Base-by-base conservation (phyloP, 805 yeast genomes). In the Yarrowia divulgata region DNA sequence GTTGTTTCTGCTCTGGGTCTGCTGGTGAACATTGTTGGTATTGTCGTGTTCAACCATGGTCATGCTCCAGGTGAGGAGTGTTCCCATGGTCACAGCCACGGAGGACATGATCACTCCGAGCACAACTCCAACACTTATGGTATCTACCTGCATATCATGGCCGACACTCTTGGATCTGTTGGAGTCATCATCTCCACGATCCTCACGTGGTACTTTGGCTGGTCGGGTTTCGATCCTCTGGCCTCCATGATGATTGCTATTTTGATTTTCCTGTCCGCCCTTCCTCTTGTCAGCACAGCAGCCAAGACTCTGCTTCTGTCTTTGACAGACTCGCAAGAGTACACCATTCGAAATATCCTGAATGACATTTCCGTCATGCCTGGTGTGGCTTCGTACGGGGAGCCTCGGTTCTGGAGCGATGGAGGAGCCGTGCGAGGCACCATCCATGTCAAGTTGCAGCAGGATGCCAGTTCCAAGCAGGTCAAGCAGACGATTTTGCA, bases 161-260 rank as follows among this genome's bases (percentile, higher is more conserved):
- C 99, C 0, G 99, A 95, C 75, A 93, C 98, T 0, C 81, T 95
- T 49, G 99, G 99, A 0, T 94, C 98, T 0, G 97, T 93, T 0
- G 98, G 98, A 8, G 99, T 96, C 18, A 93, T 95, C n/a, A 78
- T 92, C 0, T 93, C 98, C 0, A 94, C 99, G 0, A 68, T 92
- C 6, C 79, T 95, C 48, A 90, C 94, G 9, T 86, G 88, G 70
- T 74, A 87, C 42, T 88, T 90, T 77, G 86, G 87, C 18, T 85
- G 90, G 87, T 85, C 87, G 68, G 89, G 97, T 1, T 89, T 94
- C 75, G 99, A 95, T 76, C 98, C 99, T 1, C 79, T 95, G 23
- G 96, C 98, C 0, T 93, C 98, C 0, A 82, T 95, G 3, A 82
- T 93, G 73, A 94, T 95, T 71, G 97, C 97, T 0, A 78, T 85